Evolutionary conservation across 805 yeast genomes (phyloP).

Genomic region (Scheffersomyces lignosus): DNA sequence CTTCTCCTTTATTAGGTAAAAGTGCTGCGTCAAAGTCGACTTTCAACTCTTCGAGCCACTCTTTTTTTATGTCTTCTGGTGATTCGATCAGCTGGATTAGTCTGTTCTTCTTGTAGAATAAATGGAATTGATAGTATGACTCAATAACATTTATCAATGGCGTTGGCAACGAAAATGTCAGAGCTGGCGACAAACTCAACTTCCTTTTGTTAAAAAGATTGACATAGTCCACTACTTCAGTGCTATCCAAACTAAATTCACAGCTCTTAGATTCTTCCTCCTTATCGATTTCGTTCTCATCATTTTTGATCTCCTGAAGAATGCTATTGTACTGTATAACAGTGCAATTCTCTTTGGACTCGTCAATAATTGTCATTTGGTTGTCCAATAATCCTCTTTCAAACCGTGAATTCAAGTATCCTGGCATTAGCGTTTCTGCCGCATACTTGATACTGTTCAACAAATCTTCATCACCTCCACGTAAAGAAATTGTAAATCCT

Average conservation of each 20-base stretch:
- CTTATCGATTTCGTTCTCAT: slow-evolving; percentile 7
- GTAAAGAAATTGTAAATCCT: slow-evolving; percentile 83
- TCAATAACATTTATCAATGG: slow-evolving; percentile 55
- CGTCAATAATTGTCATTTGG: slow-evolving; percentile 14
- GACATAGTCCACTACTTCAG: slow-evolving; percentile 36
- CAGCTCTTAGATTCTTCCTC: slow-evolving; percentile 14
- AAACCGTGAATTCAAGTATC: slow-evolving; percentile 72
- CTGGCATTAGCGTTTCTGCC: slow-evolving; percentile 76
- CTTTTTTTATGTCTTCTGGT: slow-evolving; percentile 25
- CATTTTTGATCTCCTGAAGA: slow-evolving; percentile 11
- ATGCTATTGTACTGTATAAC: slow-evolving; percentile 11
- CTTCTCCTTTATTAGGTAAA: slow-evolving; percentile 39
- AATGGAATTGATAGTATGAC: slow-evolving; percentile 42
- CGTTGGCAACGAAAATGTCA: slow-evolving; percentile 69
- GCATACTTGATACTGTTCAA: slow-evolving; percentile 73
- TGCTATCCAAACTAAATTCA: slow-evolving; percentile 24
- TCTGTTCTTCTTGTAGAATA: slow-evolving; percentile 18
- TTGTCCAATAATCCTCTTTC: slow-evolving; percentile 50
- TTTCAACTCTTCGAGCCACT: slow-evolving; percentile 25
- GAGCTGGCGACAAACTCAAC: slow-evolving; percentile 84
- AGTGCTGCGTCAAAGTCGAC: slow-evolving; percentile 23
- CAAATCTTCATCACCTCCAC: slow-evolving; percentile 70
- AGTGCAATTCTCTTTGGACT: slow-evolving; percentile 9
- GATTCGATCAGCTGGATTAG: slow-evolving; percentile 20
- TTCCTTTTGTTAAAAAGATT: slow-evolving; percentile 47